These are phyloP conservation scores for Hyphopichia khmerensis DNA, from an alignment of 1,139 yeast species.

Conservation along the genomic window DNA sequence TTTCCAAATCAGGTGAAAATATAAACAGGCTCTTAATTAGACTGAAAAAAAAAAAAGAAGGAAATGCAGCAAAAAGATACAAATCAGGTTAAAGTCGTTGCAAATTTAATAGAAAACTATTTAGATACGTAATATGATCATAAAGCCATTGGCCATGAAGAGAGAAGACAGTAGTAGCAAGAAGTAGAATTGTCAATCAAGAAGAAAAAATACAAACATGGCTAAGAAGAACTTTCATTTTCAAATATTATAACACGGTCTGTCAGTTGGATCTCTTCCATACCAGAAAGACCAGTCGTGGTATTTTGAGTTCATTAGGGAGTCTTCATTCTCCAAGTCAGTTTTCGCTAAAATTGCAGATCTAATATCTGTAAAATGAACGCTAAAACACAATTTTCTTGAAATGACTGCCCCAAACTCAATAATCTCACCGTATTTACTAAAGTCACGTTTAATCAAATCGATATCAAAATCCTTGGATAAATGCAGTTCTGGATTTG, in stretches of 20 bases:
- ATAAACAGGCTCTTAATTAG: not conserved
- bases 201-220: too few species aligned
- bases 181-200: too few species aligned
- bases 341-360: conserved; percentile 66
- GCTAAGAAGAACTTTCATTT: too few species aligned
- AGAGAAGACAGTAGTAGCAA: too few species aligned
- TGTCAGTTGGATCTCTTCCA: conserved; percentile 68
- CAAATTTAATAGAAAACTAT: too few species aligned
- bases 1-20: not conserved
- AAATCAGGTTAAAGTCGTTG: too few species aligned
- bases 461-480: conserved; percentile 28
- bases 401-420: conserved; percentile 70
- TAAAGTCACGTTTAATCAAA: conserved; percentile 49
- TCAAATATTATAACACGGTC: conserved; percentile 29
- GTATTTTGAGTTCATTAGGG: conserved; percentile 48
- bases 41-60: not conserved
- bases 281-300: conserved; percentile 64
- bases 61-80: not conserved
- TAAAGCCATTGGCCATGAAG: too few species aligned
- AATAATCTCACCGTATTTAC: conserved; percentile 57
- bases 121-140: too few species aligned
- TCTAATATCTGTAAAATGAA: conserved; percentile 61
- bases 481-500: conserved; percentile 32
- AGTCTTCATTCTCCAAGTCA: conserved; percentile 32
- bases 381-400: conserved; percentile 57